Conservation (phyloP, 495 filamentous ascomycete species). For the Aspergillus sclerotiicarbonarius region DNA sequence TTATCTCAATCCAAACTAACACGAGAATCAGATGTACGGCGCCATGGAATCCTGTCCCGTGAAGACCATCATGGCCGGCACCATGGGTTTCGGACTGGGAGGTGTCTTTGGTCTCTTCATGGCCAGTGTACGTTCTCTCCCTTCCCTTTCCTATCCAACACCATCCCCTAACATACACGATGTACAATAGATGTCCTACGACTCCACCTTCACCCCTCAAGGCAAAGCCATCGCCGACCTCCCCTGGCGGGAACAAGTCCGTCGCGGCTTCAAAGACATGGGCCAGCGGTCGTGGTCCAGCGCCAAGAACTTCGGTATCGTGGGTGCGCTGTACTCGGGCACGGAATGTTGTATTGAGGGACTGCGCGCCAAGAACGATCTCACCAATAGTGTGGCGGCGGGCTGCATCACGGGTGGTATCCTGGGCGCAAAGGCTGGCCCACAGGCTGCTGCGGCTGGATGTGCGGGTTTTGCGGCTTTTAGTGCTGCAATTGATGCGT, state of each 20-base stretch:
- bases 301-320: slow-evolving; percentile 91
- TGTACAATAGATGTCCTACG: slow-evolving; percentile 76
- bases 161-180: background rate
- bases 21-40: slow-evolving; percentile 60
- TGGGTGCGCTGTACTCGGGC: slow-evolving; percentile 85
- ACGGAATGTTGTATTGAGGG: slow-evolving; percentile 97
- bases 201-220: slow-evolving; percentile 69
- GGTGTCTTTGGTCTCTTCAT: slow-evolving; percentile 95
- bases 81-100: slow-evolving; percentile 85
- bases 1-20: background rate
- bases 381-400: slow-evolving; percentile 81
- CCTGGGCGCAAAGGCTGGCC: slow-evolving; percentile 79
- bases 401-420: slow-evolving; percentile 92
- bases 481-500: slow-evolving; percentile 89
- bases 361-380: slow-evolving; percentile 85
- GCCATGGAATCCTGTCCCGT: slow-evolving; percentile 86
- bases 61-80: slow-evolving; percentile 79
- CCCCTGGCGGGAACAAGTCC: slow-evolving; percentile 78
- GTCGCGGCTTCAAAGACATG: slow-evolving; percentile 89
- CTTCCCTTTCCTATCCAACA: background rate
- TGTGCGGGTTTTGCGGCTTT: slow-evolving; percentile 97
- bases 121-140: slow-evolving; percentile 66
- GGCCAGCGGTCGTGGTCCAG: slow-evolving; percentile 76
- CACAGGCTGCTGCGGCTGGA: slow-evolving; percentile 83
- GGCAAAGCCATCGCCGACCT: slow-evolving; percentile 64